Percentiles rank a stretch among this genome's conserved stretches.
These are phyloP conservation scores for Pseudozyma sp. DNA, from an alignment of 1,284 basidiomycete species.

Conservation along the genomic window DNA sequence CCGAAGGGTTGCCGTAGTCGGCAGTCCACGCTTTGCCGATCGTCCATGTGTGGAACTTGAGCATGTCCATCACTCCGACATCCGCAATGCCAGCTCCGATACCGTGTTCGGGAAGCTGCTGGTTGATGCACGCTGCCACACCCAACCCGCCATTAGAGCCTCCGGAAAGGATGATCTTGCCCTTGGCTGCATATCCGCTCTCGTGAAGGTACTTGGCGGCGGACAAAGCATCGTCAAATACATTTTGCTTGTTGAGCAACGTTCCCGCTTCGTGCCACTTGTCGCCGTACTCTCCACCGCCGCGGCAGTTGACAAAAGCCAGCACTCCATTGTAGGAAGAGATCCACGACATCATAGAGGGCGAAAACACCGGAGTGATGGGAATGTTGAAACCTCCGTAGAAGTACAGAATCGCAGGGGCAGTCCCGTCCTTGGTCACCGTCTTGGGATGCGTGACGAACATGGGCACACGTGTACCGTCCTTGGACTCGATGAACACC, in stretches of 20 bases:
- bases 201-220: slow-evolving; percentile 79
- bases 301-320: slow-evolving; percentile 76
- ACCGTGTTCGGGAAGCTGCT: slow-evolving; percentile 81
- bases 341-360: slow-evolving; percentile 80
- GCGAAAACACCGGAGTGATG: slow-evolving; percentile 79
- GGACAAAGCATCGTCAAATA: slow-evolving; percentile 76
- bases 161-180: slow-evolving; percentile 81
- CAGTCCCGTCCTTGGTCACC: slow-evolving; percentile 79
- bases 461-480: slow-evolving; percentile 86
- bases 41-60: slow-evolving; percentile 70
- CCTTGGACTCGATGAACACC: slow-evolving; percentile 75
- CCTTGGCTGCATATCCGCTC: slow-evolving; percentile 77
- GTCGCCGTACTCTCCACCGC: slow-evolving; percentile 87
- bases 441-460: slow-evolving; percentile 83
- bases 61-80: slow-evolving; percentile 77
- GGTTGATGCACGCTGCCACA: slow-evolving; percentile 82
- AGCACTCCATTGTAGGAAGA: slow-evolving; percentile 79
- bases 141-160: slow-evolving; percentile 74
- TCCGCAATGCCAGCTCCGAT: slow-evolving; percentile 72
- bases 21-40: slow-evolving; percentile 80
- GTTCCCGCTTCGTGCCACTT: slow-evolving; percentile 70
- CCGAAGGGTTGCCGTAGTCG: slow-evolving; percentile 83
- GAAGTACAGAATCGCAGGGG: slow-evolving; percentile 84
- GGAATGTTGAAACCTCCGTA: slow-evolving; percentile 73
- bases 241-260: slow-evolving; percentile 73